Evolutionary conservation across 208 protist species (phyloP), one percentile per base, ranked within the genome.

Genomic region (Crithidia bombi): DNA sequence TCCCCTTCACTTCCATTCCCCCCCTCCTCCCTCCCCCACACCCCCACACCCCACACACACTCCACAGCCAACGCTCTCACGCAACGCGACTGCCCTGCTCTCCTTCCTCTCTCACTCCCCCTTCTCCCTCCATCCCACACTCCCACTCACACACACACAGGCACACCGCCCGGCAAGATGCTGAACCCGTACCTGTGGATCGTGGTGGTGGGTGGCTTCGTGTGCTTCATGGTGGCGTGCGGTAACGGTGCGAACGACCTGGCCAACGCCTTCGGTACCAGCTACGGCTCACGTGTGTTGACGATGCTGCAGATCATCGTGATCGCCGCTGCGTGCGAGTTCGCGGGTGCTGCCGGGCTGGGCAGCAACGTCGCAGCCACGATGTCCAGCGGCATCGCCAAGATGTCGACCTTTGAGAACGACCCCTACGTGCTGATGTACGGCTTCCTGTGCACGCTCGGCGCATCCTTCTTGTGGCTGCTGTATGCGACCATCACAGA

Each of bases 221-320:
- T 91, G 25, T 65, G 79, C 49, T 92, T 95, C 74, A 69, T 93
- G n/a, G 76, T 86, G 41, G 86, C 78, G 33, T 82, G 74, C 56
- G 90, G 83, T 30, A 89, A 92, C 54, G 92, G 92, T 26, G 86
- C 87, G 25, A 97, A 97, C 46, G 92, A 97, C 65, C 86, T 97
- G 33, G 86, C 87, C 66, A 97, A 97, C 76, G 82, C 90, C 69
- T 94, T 97, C 66, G 92, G 82, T 35, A 95, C 90, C n/a, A 86
- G 74, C 51, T 90, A 94, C 65, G 90, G 89, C 47, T 65, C 82
- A 10, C 74, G 78, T 25, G 76, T 89, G n/a, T 70, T 95, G 33
- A 93, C 81, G 25, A 57, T 95, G 44, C 44, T 66, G 25, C 74
- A 89, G 56, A 90, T 93, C 65, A 75, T 94, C 41, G n/a, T 93